phyloP scores from a whole-genome alignment of 2,329 filamentous ascomycete species.

The Teratosphaeria epicoccoides region DNA sequence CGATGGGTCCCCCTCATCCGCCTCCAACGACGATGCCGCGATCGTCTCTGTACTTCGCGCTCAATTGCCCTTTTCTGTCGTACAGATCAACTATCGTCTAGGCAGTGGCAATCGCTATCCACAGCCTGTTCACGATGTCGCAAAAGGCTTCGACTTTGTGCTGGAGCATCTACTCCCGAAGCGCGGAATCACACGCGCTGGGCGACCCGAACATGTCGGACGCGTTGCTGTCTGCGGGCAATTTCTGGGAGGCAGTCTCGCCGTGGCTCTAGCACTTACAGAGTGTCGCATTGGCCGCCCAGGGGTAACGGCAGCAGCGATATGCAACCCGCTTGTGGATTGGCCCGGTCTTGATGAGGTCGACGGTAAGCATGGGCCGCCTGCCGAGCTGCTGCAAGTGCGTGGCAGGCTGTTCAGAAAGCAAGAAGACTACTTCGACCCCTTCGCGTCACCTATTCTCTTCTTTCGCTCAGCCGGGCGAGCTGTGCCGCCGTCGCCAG shows the following conservation, averaged over 20 bases:
- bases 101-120: constrained; percentile 30
- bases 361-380: constrained; percentile 7
- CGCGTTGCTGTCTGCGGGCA: constrained; percentile 38
- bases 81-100: constrained; percentile 37
- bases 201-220: constrained; percentile 19
- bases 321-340: constrained; percentile 39
- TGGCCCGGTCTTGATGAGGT: constrained; percentile 28
- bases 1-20: constrained; percentile 28
- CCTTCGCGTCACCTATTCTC: constrained; percentile 40
- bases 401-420: constrained; percentile 32
- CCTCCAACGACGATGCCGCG: constrained; percentile 21
- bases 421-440: constrained; percentile 37
- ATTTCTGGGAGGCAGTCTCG: constrained; percentile 38
- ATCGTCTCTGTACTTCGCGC: constrained; percentile 26
- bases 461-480: constrained; percentile 39
- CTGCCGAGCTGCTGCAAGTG: constrained; percentile 19
- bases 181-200: constrained; percentile 16
- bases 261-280: constrained; percentile 40
- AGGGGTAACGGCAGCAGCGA: constrained; percentile 34
- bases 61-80: constrained; percentile 30
- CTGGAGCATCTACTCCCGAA: constrained; percentile 27
- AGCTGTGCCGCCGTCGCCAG: neutral
- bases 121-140: constrained; percentile 37
- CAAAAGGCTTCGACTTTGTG: constrained; percentile 39
- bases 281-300: constrained; percentile 34